These are phyloP conservation scores for Radiomyces spectabilis DNA, from an alignment of 192 early-diverging fungal genomes.

Conservation along the genomic window DNA sequence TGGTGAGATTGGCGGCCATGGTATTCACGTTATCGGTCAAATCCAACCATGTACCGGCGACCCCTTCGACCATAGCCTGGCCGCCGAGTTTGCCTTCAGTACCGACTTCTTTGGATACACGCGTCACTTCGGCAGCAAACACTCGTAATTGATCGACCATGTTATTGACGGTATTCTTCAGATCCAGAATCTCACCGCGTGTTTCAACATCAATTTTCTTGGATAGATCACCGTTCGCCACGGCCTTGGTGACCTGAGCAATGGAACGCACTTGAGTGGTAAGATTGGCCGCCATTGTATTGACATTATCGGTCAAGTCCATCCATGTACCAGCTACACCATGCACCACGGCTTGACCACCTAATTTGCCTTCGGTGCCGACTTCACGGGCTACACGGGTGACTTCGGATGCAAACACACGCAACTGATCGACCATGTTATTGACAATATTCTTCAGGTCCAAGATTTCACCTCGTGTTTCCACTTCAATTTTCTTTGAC, in stretches of 20 bases:
- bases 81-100: conserved; percentile 50
- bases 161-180: conserved; percentile 59
- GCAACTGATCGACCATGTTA: conserved; percentile 48
- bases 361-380: conserved; percentile 60
- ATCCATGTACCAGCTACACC: conserved; percentile 58
- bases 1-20: conserved; percentile 58
- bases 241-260: conserved; percentile 50
- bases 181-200: conserved; percentile 57
- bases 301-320: conserved; percentile 54
- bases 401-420: conserved; percentile 49
- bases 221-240: conserved; percentile 55
- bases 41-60: conserved; percentile 57
- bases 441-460: conserved; percentile 62
- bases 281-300: conserved; percentile 53
- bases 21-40: conserved; percentile 60
- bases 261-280: conserved; percentile 64
- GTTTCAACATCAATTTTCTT: conserved; percentile 54
- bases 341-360: conserved; percentile 53
- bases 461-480: conserved; percentile 55
- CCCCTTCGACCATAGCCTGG: conserved; percentile 39
- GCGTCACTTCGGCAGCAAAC: conserved; percentile 53
- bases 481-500: conserved; percentile 52
- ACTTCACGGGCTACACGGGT: conserved; percentile 60
- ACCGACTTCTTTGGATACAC: conserved; percentile 55
- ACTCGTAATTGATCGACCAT: conserved; percentile 59